Evolutionary conservation across 306 rosid species (phyloP).

Genomic region (Pterocarpus santalinus): DNA sequence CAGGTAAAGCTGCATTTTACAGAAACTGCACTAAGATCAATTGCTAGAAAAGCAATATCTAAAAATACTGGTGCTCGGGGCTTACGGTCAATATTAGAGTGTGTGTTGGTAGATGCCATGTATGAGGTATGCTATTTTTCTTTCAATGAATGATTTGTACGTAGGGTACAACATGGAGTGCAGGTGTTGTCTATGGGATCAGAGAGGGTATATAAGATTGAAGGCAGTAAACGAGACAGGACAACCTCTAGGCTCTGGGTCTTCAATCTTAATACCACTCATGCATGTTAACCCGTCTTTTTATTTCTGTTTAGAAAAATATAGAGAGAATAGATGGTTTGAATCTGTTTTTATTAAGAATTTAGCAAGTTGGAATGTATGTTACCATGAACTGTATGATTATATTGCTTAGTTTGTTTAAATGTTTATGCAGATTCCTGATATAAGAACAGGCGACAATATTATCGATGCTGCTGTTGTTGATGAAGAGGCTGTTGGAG

Average conservation of each 20-base stretch:
- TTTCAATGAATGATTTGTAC: conserved; percentile 19
- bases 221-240: too few relatives aligned
- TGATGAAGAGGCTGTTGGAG: conserved; percentile 85
- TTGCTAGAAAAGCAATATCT: conserved; percentile 85
- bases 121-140: conserved; percentile 74
- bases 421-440: conserved; percentile 81
- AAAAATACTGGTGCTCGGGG: conserved; percentile 96
- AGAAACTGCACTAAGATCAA: conserved; percentile 69
- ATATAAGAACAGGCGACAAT: conserved; percentile 71
- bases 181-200: conserved; percentile 8
- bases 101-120: conserved; percentile 92
- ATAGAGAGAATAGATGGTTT: too few relatives aligned
- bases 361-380: conserved; percentile 11
- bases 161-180: conserved; percentile 13
- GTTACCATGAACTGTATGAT: not conserved
- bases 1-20: conserved; percentile 91
- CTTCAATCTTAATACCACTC: not conserved
- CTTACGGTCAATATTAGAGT: conserved; percentile 80
- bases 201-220: too few relatives aligned
- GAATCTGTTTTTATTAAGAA: not conserved
- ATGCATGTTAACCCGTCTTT: not conserved
- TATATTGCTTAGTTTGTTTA: conserved; percentile 8
- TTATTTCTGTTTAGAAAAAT: not conserved
- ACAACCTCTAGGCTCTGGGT: too few relatives aligned
- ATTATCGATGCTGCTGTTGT: conserved; percentile 84